Percentiles rank a stretch among this genome's conserved stretches.
phyloP scores from a whole-genome alignment of 495 filamentous ascomycete species.

The Tricharina praecox region DNA sequence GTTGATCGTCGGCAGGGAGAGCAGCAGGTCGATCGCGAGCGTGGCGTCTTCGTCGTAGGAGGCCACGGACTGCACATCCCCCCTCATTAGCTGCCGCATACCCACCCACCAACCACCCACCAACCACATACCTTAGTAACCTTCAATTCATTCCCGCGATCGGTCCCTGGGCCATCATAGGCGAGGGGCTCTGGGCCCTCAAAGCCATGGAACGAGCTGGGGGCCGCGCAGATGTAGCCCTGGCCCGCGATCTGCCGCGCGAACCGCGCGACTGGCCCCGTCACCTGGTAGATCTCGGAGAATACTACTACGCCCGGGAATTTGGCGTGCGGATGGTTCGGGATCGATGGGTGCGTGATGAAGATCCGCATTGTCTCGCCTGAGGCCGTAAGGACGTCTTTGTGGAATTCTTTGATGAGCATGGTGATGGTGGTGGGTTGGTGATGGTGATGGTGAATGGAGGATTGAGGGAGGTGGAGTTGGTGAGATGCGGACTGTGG shows the following conservation, averaged over 20 bases:
- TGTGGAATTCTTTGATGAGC: slow-evolving; percentile 48
- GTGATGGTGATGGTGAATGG: no score
- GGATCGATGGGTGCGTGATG: slow-evolving; percentile 70
- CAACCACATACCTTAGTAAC: slow-evolving; percentile 70
- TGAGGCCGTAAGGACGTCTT: slow-evolving; percentile 51
- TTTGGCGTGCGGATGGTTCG: slow-evolving; percentile 65
- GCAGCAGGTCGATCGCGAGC: slow-evolving; percentile 54
- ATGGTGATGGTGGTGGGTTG: slow-evolving; percentile 30
- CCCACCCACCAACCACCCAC: no score
- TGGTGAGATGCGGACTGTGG: no score
- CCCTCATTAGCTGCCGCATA: no score
- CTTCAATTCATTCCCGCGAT: slow-evolving; percentile 75
- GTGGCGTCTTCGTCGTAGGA: slow-evolving; percentile 80
- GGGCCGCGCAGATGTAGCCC: slow-evolving; percentile 84
- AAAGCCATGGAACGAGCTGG: slow-evolving; percentile 87
- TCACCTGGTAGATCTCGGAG: slow-evolving; percentile 3
- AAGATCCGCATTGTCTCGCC: slow-evolving; percentile 46
- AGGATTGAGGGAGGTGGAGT: no score
- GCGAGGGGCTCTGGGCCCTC: slow-evolving; percentile 65
- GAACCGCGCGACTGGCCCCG: slow-evolving; percentile 73
- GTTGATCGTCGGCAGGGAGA: slow-evolving; percentile 63
- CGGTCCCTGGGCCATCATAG: slow-evolving; percentile 78
- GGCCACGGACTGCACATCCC: no score
- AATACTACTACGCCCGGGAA: slow-evolving; percentile 87
- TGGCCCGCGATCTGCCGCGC: slow-evolving; percentile 83